Evolutionary conservation across 1,284 basidiomycete species (phyloP), one percentile per base, ranked within the genome.

Genomic region (Mrakiaceae sp.): DNA sequence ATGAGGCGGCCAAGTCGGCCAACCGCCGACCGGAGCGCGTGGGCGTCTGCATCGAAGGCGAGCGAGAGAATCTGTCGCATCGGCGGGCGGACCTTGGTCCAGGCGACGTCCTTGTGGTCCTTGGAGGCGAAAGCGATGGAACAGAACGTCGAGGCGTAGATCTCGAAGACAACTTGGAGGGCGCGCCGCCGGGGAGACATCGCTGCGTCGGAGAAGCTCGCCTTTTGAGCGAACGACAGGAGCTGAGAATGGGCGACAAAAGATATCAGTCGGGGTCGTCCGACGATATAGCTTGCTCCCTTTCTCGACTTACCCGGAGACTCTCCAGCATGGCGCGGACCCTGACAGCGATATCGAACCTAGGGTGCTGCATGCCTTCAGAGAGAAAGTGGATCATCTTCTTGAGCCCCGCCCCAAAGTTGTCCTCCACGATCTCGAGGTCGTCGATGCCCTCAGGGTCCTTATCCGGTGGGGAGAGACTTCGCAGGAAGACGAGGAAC

Each of bases 301-400:
- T 27, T 27, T 27, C 27, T 27, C 27, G 27, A 27, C 27, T 27
- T 27, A 27, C 90, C 70, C 80, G 78, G 51, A 82, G 77, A 5
- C 85, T 84, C 51, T 80, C 78, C 44, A 78, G 72, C 75, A 90
- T 83, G 10, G 83, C 80, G 42, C 77, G 75, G 0, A 87, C 83
- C 8, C 84, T 80, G 42, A 82, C 75, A 42, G 79, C 47, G 0
- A 65, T 77, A 53, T 78, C 73, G 69, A 87, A 86, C 8, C 85
- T 80, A 67, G 84, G 83, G 70, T 90, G 87, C 72, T 90, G 88
- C 47, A 87, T 74, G 69, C 89, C 86, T 70, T 86, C 86, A 72
- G 85, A 87, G 56, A 88, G 79, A 67, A 88, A 86, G 68, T 84
- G 83, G 40, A 83, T 77, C 44, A 86, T 79, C 70, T 83, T 84